These are phyloP conservation scores for Collybia mongolica DNA, from an alignment of 768 basidiomycete genomes.

Conservation along the genomic window DNA sequence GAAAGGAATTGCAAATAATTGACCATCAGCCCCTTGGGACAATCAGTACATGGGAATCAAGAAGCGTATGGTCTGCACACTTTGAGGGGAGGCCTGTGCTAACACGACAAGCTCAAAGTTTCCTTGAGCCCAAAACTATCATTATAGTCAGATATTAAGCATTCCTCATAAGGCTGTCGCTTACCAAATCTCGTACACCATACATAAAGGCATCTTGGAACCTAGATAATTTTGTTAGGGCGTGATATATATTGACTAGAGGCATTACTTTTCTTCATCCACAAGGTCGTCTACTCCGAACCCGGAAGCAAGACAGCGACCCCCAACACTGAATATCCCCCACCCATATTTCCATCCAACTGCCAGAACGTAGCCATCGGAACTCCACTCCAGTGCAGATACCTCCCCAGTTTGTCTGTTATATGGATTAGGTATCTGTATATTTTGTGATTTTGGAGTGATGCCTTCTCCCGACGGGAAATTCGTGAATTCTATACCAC, in stretches of 20 bases:
- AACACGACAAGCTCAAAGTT: constrained; percentile 87
- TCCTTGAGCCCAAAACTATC: constrained; percentile 90
- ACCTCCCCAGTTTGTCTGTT: constrained; percentile 61
- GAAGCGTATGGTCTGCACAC: constrained; percentile 31
- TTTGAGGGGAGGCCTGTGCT: constrained; percentile 49
- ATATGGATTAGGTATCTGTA: constrained; percentile 64
- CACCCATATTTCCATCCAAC: constrained; percentile 91
- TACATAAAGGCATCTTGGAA: constrained; percentile 88
- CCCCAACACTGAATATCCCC: constrained; percentile 89
- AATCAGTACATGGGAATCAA: neutral
- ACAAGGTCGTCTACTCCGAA: constrained; percentile 66
- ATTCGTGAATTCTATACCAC: constrained; percentile 62
- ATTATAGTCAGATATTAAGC: neutral
- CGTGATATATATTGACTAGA: neutral
- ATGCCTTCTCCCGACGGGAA: constrained; percentile 66
- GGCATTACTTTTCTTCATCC: constrained; percentile 47
- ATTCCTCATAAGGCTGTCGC: constrained; percentile 17
- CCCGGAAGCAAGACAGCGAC: constrained; percentile 79
- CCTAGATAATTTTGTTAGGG: constrained; percentile 21
- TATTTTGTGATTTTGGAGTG: constrained; percentile 55
- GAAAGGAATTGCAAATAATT: constrained; percentile 86
- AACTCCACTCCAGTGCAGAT: constrained; percentile 82
- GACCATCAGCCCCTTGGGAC: constrained; percentile 55
- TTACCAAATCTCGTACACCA: constrained; percentile 72
- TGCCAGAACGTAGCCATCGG: constrained; percentile 92